Percentiles rank a stretch among this genome's conserved stretches.
These are phyloP conservation scores for Eutrema salsugineum DNA, from an alignment of 441 rosid genomes.

Conservation along the genomic window DNA sequence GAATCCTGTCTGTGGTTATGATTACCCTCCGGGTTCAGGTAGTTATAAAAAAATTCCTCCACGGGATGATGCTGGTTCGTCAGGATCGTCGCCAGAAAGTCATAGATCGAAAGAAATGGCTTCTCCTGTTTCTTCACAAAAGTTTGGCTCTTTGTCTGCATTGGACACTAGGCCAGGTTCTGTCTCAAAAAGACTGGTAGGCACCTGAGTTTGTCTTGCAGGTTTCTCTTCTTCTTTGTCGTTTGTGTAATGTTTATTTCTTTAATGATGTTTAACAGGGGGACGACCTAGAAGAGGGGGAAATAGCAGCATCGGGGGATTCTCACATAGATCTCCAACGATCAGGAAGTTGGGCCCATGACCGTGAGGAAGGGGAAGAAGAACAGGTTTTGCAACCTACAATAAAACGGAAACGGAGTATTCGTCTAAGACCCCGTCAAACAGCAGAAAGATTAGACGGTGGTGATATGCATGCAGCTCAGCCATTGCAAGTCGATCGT, in stretches of 20 bases:
- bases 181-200: conserved; percentile 77
- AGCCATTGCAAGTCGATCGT: conserved; percentile 55
- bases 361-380: conserved; percentile 95
- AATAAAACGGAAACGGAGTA: conserved; percentile 94
- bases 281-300: conserved; percentile 98
- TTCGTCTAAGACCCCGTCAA: conserved; percentile 88
- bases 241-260: not conserved
- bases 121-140: conserved; percentile 90
- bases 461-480: conserved; percentile 45
- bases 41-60: conserved; percentile 45
- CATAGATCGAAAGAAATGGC: conserved; percentile 58
- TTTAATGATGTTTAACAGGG: conserved; percentile 47
- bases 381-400: conserved; percentile 98
- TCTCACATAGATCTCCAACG: conserved; percentile 89
- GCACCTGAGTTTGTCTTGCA: conserved; percentile 24
- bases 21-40: conserved; percentile 57
- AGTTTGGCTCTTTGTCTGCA: conserved; percentile 97
- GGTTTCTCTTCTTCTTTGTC: conserved; percentile 10
- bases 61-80: conserved; percentile 73
- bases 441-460: conserved; percentile 62
- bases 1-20: conserved; percentile 50
- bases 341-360: conserved; percentile 97
- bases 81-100: conserved; percentile 89
- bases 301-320: conserved; percentile 90
- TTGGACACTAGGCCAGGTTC: conserved; percentile 94